Evolutionary conservation across 495 filamentous ascomycete species (phyloP).

Genomic region (Penicillium maclennaniae): DNA sequence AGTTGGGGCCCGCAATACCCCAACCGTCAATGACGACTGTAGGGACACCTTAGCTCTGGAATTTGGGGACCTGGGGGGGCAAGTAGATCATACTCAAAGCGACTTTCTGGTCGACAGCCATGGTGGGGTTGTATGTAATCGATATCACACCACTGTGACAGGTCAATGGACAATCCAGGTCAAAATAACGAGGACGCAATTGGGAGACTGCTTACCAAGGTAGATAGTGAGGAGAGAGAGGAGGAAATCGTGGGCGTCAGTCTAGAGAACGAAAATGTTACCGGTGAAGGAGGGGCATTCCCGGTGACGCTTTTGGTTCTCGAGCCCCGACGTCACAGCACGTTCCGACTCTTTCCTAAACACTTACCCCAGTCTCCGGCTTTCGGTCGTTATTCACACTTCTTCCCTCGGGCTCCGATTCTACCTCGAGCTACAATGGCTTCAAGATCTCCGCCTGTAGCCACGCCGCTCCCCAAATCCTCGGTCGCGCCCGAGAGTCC

Average conservation of each 20-base stretch:
- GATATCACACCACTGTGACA: conserved; percentile 19
- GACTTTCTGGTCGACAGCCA: conserved; percentile 88
- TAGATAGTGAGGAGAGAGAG: conserved; percentile 25
- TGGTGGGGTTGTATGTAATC: conserved; percentile 38
- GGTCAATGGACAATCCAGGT: conserved; percentile 23
- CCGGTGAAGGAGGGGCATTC: conserved; percentile 40
- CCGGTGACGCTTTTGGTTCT: conserved; percentile 42
- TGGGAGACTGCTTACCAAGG: conserved; percentile 15
- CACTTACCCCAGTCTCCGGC: conserved; percentile 26
- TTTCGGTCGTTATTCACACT: conserved; percentile 7
- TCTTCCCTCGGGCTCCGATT: conserved; percentile 15
- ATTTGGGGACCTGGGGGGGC: conserved; percentile 12
- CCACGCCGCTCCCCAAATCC: conserved; percentile 38
- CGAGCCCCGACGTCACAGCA: conserved; percentile 29
- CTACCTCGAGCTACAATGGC: conserved; percentile 29
- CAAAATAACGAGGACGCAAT: not conserved
- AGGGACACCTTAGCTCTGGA: conserved; percentile 19
- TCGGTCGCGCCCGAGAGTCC: conserved; percentile 42
- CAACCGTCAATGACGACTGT: conserved; percentile 97
- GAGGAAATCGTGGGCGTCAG: conserved; percentile 15
- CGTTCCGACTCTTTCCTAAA: conserved; percentile 42
- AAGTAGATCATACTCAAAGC: conserved; percentile 69
- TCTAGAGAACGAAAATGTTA: not conserved
- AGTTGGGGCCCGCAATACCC: conserved; percentile 79
- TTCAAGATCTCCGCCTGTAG: conserved; percentile 36